Conservation (phyloP, 2,329 filamentous ascomycete genomes). For the Neopestalotiopsis sp. region DNA sequence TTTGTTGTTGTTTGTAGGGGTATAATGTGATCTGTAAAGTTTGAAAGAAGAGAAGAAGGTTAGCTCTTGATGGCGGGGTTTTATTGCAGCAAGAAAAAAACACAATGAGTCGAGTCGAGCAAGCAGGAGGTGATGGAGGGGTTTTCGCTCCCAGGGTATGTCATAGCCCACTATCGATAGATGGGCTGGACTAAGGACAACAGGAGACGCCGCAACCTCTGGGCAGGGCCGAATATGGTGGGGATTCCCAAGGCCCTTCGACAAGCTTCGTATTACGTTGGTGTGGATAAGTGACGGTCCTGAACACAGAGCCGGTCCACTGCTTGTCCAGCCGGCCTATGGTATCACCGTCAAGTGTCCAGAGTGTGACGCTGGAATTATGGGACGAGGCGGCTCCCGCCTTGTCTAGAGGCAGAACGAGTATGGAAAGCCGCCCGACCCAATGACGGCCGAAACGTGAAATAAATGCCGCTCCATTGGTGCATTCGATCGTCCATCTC, state of each 20-base stretch:
- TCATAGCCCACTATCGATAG: slow-evolving; percentile 14
- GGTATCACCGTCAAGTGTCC: not conserved
- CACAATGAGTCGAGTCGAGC: not conserved
- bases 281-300: slow-evolving; percentile 5
- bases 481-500: not conserved
- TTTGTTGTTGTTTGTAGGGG: not conserved
- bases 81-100: slow-evolving; percentile 6
- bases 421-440: not conserved
- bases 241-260: slow-evolving; percentile 12
- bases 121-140: slow-evolving; percentile 7
- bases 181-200: slow-evolving; percentile 10
- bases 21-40: slow-evolving; percentile 6
- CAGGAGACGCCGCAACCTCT: slow-evolving; percentile 7
- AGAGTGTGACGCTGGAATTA: not conserved
- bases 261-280: slow-evolving; percentile 12
- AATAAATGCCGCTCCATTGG: slow-evolving; percentile 11
- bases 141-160: slow-evolving; percentile 12
- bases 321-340: slow-evolving; percentile 8
- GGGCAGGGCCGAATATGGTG: slow-evolving; percentile 17
- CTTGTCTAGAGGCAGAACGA: not conserved
- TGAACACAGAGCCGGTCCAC: not conserved
- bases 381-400: slow-evolving; percentile 9
- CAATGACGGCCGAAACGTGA: slow-evolving; percentile 2
- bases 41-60: slow-evolving; percentile 6
- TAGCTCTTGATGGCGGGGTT: slow-evolving; percentile 18